phyloP scores from a whole-genome alignment of 805 yeast genomes.

The Dipodascus geniculatus region DNA sequence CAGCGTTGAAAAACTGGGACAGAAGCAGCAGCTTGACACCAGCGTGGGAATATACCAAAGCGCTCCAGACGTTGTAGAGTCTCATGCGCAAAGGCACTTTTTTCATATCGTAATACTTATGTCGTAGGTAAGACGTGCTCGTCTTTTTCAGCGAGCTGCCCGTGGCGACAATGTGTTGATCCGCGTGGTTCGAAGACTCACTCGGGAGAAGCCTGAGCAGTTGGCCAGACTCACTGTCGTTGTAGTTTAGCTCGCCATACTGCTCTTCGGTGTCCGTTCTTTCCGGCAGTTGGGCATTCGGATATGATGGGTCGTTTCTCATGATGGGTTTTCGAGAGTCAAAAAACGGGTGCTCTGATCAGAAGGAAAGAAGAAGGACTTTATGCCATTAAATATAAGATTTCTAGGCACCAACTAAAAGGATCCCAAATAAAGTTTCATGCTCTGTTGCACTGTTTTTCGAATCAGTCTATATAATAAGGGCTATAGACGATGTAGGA shows the following conservation, averaged over 20 bases:
- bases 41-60: constrained; percentile 23
- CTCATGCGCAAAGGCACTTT: not conserved
- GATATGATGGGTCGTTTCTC: not conserved
- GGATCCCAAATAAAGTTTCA: not conserved
- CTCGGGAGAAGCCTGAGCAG: not conserved
- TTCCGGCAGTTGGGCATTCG: not conserved
- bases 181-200: not conserved
- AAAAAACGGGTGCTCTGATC: no score
- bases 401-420: not conserved
- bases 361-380: no score
- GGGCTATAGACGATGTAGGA: no score
- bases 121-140: not conserved
- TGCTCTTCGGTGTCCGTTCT: not conserved
- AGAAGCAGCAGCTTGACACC: constrained; percentile 49
- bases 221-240: not conserved
- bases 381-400: not conserved
- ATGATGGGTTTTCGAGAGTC: not conserved
- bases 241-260: not conserved
- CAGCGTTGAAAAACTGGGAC: constrained; percentile 63
- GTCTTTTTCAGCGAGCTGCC: not conserved
- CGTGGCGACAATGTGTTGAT: not conserved
- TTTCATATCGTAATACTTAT: not conserved
- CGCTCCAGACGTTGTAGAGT: not conserved
- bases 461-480: not conserved
- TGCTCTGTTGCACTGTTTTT: not conserved